phyloP scores from a whole-genome alignment of 1,139 yeast species.

The Saccharomycopsis phalli region DNA sequence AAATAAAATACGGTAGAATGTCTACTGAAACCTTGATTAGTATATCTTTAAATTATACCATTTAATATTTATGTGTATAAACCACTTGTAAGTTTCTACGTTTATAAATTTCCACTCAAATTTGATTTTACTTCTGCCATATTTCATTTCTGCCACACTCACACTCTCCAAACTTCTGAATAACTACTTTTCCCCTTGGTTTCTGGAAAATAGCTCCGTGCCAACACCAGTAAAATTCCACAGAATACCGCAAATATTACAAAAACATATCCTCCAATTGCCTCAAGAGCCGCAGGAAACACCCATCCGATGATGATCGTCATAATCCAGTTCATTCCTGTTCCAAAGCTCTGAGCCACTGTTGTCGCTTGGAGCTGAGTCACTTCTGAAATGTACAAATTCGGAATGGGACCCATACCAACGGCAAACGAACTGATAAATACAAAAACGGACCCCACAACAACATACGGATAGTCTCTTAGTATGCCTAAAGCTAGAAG shows the following conservation, averaged over 20 bases:
- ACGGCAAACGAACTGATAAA: conserved; percentile 81
- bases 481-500: conserved; percentile 61
- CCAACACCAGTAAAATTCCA: conserved; percentile 39
- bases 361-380: conserved; percentile 76
- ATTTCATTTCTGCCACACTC: too few relatives aligned
- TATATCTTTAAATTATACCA: too few relatives aligned
- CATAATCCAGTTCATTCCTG: conserved; percentile 83
- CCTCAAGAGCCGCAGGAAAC: conserved; percentile 62
- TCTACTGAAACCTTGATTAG: too few relatives aligned
- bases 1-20: too few relatives aligned
- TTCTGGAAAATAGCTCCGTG: conserved; percentile 55
- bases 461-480: conserved; percentile 37
- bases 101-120: too few relatives aligned
- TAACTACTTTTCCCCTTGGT: conserved; percentile 59
- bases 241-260: conserved; percentile 59
- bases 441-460: conserved; percentile 58
- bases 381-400: conserved; percentile 78
- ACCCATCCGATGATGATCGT: conserved; percentile 72
- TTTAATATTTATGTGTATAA: too few relatives aligned
- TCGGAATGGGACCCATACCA: conserved; percentile 94
- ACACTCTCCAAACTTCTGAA: conserved; percentile 48
- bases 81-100: too few relatives aligned
- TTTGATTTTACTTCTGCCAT: too few relatives aligned
- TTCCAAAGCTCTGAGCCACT: conserved; percentile 88
- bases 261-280: conserved; percentile 72